Base-by-base conservation (phyloP, 768 basidiomycete genomes). In the Tulasnella sp. region DNA sequence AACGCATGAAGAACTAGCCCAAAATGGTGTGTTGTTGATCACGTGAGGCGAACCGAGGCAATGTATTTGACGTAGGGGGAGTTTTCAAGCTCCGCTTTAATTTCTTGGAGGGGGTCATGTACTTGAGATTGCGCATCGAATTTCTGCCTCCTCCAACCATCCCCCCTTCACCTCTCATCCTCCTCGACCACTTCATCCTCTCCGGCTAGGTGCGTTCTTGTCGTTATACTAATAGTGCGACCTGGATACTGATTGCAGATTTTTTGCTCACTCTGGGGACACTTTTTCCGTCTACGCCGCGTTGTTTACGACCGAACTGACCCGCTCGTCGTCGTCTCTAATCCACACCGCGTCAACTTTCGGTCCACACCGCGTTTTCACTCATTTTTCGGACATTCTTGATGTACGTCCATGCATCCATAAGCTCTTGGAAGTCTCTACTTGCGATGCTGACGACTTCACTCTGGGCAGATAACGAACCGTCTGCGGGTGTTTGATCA, bases 291-390 rank as follows among this genome's bases (percentile, higher is more conserved):
- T 69, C 34, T 42, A 75, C 74, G 74, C 48, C 74, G 74, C 74
- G 74, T 50, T 75, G 74, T 75, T 50, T 75, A 75, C 48, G 74
- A 75, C 64, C 64, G 64, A 69, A 69, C 64, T 69, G 77, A 44
- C 60, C 41, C 44, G 50, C 69, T 44, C 37, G 69, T 72, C 34
- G 72, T 80, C 79, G 50, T 80, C 79, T 75, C 72, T 80, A 80
- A 80, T 80, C 28, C 74, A 75, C 79, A 42, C 41, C 79, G 79
- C 79, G 79, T 80, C 74, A 34, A 46, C 72, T 48, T 80, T 80
- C 79, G 74, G 74, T 80, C 46, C 69, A 75, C 79, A 73, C 79
- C 79, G 79, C 79, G 79, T 80, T 80, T 80, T 80, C 46, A 50
- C 42, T 58, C n/a, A 24, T 28, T 80, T 31, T 34, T 24, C 24